Conservation (phyloP, 2,329 filamentous ascomycete genomes). For the Pyricularia grisea region DNA sequence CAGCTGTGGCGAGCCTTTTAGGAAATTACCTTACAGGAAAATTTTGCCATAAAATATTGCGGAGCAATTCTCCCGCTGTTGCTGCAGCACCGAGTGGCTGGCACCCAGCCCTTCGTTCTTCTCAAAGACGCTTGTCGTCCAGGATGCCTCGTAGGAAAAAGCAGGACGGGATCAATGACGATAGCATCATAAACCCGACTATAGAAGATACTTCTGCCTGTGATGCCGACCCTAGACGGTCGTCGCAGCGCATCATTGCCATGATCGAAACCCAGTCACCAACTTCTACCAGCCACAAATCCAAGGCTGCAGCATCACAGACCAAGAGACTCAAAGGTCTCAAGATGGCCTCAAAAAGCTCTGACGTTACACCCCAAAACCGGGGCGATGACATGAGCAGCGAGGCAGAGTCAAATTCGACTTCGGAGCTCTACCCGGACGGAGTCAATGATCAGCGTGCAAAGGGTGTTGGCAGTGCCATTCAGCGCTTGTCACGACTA, state of each 20-base stretch:
- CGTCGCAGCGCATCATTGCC: background rate
- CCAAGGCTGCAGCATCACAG: background rate
- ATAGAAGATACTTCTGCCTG: background rate
- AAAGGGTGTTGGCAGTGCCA: conserved; percentile 26
- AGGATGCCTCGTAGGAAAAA: background rate
- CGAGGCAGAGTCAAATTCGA: background rate
- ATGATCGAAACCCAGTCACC: background rate
- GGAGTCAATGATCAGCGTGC: conserved; percentile 4
- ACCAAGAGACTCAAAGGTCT: background rate
- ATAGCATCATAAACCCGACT: background rate
- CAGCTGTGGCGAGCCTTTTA: background rate
- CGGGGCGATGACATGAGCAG: background rate
- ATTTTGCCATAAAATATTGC: background rate
- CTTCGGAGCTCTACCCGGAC: background rate
- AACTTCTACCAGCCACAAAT: background rate
- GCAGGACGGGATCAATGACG: background rate
- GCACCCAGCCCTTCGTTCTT: background rate
- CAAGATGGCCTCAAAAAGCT: background rate
- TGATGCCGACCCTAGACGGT: background rate
- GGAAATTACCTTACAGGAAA: background rate
- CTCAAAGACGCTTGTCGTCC: background rate
- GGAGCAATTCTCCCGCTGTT: background rate
- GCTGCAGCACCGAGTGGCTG: background rate
- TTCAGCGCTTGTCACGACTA: conserved; percentile 38
- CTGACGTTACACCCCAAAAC: background rate